phyloP scores from a whole-genome alignment of 768 basidiomycete species.

The Obba rivulosa region DNA sequence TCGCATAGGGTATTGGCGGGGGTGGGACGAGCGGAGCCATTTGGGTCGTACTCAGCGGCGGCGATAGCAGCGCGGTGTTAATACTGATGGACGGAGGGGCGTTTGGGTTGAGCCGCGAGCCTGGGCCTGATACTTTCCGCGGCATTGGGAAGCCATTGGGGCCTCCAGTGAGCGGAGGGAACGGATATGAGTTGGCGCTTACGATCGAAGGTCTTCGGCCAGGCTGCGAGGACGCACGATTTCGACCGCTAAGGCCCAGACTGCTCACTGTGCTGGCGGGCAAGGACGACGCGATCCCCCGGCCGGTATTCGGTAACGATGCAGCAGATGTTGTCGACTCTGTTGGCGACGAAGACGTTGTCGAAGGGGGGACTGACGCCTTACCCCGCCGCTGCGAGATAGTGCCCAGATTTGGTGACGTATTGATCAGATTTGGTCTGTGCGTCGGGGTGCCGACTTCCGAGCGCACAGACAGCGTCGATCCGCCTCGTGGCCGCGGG shows the following conservation, averaged over 20 bases:
- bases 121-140: constrained; percentile 61
- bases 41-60: constrained; percentile 26
- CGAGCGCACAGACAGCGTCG: constrained; percentile 33
- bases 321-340: constrained; percentile 33
- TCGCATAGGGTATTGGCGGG: constrained; percentile 44
- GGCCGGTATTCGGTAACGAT: constrained; percentile 24
- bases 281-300: constrained; percentile 30
- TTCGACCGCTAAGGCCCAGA: constrained; percentile 37
- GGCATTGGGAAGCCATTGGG: constrained; percentile 29
- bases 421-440: constrained; percentile 41
- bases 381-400: constrained; percentile 67
- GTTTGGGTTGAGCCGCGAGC: constrained; percentile 46
- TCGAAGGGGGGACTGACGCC: constrained; percentile 47
- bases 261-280: constrained; percentile 34
- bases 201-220: constrained; percentile 60
- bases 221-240: constrained; percentile 73
- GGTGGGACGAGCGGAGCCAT: constrained; percentile 39
- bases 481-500: constrained; percentile 54
- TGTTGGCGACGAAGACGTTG: constrained; percentile 30
- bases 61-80: constrained; percentile 46
- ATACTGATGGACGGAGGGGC: constrained; percentile 42
- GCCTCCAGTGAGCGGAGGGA: constrained; percentile 44
- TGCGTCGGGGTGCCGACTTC: constrained; percentile 25
- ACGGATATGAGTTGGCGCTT: constrained; percentile 48
- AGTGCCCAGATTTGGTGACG: constrained; percentile 55